A percentile compares a stretch with the other conserved stretches of the same genome.
Conservation (phyloP, 2,329 filamentous ascomycete genomes). For the Colletotrichum sp. region DNA sequence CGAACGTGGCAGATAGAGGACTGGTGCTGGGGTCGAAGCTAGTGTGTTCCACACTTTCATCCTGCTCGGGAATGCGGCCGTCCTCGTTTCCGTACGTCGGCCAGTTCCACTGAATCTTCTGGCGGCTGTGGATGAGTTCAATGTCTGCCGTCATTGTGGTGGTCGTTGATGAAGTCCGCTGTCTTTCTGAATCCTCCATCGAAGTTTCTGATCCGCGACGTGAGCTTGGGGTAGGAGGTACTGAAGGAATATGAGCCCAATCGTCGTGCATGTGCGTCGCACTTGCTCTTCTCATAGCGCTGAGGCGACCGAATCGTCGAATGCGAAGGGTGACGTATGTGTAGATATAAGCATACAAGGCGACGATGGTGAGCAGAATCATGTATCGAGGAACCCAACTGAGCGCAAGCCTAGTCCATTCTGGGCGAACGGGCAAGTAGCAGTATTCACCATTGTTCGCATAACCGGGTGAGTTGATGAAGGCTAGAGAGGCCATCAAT, state of each 20-base stretch:
- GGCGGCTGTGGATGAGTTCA: conserved; percentile 12
- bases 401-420: conserved; percentile 72
- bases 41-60: background rate
- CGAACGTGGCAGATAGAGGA: conserved; percentile 8
- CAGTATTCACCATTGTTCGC: conserved; percentile 71
- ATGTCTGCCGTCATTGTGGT: conserved; percentile 12
- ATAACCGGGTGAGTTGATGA: conserved; percentile 63
- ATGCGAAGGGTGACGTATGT: conserved; percentile 61
- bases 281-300: conserved; percentile 8
- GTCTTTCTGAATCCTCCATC: conserved; percentile 12
- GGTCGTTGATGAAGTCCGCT: background rate
- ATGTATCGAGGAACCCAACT: conserved; percentile 78
- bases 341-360: conserved; percentile 74
- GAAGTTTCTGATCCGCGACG: conserved; percentile 21
- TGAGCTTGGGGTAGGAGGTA: conserved; percentile 31
- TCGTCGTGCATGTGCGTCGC: conserved; percentile 1
- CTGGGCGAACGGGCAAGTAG: conserved; percentile 68
- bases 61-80: background rate
- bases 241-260: conserved; percentile 14
- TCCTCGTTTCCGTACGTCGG: conserved; percentile 16
- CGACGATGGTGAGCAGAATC: conserved; percentile 67
- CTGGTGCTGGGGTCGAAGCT: background rate
- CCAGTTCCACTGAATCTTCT: conserved; percentile 22
- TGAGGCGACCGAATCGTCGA: conserved; percentile 38
- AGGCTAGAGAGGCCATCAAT: conserved; percentile 66